phyloP scores from a whole-genome alignment of 805 yeast species.

The Candida yuanshanica region DNA sequence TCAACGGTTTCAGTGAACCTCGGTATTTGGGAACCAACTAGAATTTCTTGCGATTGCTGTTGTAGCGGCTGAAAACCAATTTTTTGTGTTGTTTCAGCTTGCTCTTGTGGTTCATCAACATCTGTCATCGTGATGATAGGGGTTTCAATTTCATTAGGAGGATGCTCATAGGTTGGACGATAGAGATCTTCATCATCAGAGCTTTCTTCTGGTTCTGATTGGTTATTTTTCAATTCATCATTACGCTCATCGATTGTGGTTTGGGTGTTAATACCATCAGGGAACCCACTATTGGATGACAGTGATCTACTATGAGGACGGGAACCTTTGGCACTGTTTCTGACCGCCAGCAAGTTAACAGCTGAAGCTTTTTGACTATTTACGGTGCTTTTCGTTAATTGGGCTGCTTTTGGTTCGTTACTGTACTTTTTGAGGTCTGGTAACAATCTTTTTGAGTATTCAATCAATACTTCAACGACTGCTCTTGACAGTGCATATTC shows the following conservation, averaged over 20 bases:
- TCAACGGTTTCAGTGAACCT: neutral
- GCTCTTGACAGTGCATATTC: slow-evolving; percentile 84
- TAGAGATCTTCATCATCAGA: slow-evolving; percentile 2
- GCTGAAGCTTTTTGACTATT: slow-evolving; percentile 11
- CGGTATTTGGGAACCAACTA: neutral
- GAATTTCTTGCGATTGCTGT: neutral
- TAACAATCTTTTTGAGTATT: slow-evolving; percentile 72
- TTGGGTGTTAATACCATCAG: slow-evolving; percentile 27
- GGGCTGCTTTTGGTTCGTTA: slow-evolving; percentile 9
- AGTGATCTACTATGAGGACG: slow-evolving; percentile 36
- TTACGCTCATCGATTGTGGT: neutral
- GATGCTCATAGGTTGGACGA: slow-evolving; percentile 1
- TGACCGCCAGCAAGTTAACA: slow-evolving; percentile 13
- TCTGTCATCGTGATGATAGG: slow-evolving; percentile 4
- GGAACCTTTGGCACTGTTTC: slow-evolving; percentile 11
- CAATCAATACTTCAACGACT: slow-evolving; percentile 84
- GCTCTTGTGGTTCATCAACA: neutral
- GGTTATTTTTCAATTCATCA: slow-evolving; percentile 10
- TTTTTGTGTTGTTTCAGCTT: no score
- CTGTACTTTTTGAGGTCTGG: slow-evolving; percentile 41
- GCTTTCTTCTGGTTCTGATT: neutral
- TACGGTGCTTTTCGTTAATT: slow-evolving; percentile 5
- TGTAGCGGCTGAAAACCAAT: no score
- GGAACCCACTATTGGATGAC: slow-evolving; percentile 40
- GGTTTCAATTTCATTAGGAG: neutral